Conservation (phyloP, 768 basidiomycete species). For the Panellus pusillus region DNA sequence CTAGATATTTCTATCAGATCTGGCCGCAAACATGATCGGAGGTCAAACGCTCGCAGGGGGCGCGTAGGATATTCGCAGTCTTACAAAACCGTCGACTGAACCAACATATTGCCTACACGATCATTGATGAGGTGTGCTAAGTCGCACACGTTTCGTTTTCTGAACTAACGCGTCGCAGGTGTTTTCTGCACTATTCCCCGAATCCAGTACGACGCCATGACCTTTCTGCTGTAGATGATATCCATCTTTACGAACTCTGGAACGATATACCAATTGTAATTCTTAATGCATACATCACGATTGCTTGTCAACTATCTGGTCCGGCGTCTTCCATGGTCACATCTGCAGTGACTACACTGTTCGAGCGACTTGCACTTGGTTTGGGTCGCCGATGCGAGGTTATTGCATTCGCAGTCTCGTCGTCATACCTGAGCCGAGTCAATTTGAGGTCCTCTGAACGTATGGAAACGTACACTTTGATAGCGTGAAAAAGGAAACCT, state of each 20-base stretch:
- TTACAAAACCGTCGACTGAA: conserved; percentile 93
- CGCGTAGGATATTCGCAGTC: conserved; percentile 89
- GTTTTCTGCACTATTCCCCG: conserved; percentile 62
- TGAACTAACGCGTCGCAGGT: conserved; percentile 38
- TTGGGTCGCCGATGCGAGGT: conserved; percentile 43
- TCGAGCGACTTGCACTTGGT: conserved; percentile 2
- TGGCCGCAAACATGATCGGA: conserved; percentile 98
- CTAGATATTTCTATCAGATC: too few species aligned
- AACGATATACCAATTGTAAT: conserved; percentile 11
- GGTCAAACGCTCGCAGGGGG: conserved; percentile 93
- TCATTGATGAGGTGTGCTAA: conserved; percentile 82
- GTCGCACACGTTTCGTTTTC: too few species aligned
- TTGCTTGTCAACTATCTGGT: conserved; percentile 1
- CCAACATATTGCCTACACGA: conserved; percentile 86
- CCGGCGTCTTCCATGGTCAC: conserved; percentile 4
- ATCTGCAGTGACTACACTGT: conserved; percentile 1
- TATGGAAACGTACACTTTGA: conserved; percentile 67
- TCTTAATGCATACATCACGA: conserved; percentile 5
- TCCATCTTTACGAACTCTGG: conserved; percentile 4
- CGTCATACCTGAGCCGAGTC: conserved; percentile 41
- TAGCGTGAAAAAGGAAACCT: conserved; percentile 81
- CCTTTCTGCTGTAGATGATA: conserved; percentile 7
- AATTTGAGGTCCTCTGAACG: background rate
- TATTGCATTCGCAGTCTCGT: conserved; percentile 59
- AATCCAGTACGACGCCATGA: conserved; percentile 29